These are phyloP conservation scores for Candida palmyrensis DNA, from an alignment of 805 yeast species.

Conservation along the genomic window DNA sequence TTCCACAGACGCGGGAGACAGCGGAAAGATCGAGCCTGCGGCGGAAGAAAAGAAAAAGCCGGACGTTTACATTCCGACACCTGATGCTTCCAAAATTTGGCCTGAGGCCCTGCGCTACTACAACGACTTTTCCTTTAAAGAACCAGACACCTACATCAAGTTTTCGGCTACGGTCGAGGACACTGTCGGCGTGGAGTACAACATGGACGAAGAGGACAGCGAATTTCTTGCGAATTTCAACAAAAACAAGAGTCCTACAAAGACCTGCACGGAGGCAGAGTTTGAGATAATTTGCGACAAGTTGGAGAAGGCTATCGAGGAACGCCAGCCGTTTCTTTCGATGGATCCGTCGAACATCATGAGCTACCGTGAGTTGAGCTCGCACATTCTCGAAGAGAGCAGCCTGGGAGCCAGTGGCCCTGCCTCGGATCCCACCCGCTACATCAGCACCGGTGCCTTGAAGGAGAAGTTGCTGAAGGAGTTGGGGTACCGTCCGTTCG, in stretches of 20 bases:
- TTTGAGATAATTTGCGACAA: conserved; percentile 74
- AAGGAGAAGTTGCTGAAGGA: conserved; percentile 55
- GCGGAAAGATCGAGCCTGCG: conserved; percentile 2
- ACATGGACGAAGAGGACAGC: conserved; percentile 87
- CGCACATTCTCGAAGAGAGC: conserved; percentile 36
- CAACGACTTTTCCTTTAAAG: conserved; percentile 50
- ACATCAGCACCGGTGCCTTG: conserved; percentile 51
- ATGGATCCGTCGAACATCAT: conserved; percentile 81
- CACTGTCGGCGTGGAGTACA: conserved; percentile 77
- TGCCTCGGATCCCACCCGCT: no score
- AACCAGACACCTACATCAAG: conserved; percentile 78
- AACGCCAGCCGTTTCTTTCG: conserved; percentile 81
- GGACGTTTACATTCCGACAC: conserved; percentile 84
- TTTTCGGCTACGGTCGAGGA: conserved; percentile 96
- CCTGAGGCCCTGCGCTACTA: conserved; percentile 70
- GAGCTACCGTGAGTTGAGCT: conserved; percentile 61
- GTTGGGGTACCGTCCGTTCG: conserved; percentile 48
- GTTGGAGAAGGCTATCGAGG: conserved; percentile 68
- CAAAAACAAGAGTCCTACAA: conserved; percentile 11
- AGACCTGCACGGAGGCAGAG: conserved; percentile 67
- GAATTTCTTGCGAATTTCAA: conserved; percentile 41
- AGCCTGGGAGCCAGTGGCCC: conserved; percentile 24
- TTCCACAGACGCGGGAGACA: conserved; percentile 13
- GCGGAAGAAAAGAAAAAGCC: conserved; percentile 8
- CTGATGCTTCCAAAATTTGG: conserved; percentile 88